Evolutionary conservation across 176 grass and related monocot species (phyloP), one percentile per base, ranked within the genome.

Genomic region (Bonia amplexicaulis): DNA sequence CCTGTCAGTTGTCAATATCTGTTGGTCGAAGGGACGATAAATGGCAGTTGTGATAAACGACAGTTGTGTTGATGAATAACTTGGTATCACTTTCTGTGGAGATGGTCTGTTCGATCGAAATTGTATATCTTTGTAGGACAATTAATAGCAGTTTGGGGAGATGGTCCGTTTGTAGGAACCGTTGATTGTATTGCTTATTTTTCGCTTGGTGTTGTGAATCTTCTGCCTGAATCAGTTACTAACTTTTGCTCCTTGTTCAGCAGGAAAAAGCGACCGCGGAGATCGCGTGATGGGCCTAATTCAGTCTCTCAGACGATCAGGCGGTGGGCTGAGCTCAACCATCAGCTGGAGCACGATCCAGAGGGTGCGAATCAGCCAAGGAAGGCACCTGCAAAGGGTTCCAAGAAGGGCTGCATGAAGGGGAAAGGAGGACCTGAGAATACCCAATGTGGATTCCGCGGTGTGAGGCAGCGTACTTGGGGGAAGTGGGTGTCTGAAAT

Each of bases 401-500:
- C 96, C 1, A 99, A 92, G 77, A 99, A 99, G 69, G 96, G 96
- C 5, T 99, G 96, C 57, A 99, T 99, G 96, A 81, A 78, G 63
- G 96, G 96, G 44, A 99, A 99, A 91, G 96, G 96, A 17, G 96
- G 93, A 3, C 96, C 93, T 17, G 93, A 96, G 12, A 99, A 99
- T 69, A 68, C 84, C 13, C 70, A 35, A 1, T 99, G 91, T 62
- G 80, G 75, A 7, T 99, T 89, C 74, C 87, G 93, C 48, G 96
- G 96, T 37, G 96, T 99, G 27, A 92, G 96, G 81, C 93, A 99
- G 53, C 89, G 93, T 1, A 93, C 91, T 7, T 99, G 93, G 93
- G 96, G 96, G 7, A 99, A 99, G 57, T 99, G 96, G 96, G 96
- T 99, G 37, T 91, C 96, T 61, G 96, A 96, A 84, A 99, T 99